Base-by-base conservation (phyloP, 495 filamentous ascomycete species). In the Cetradonia linearis region DNA sequence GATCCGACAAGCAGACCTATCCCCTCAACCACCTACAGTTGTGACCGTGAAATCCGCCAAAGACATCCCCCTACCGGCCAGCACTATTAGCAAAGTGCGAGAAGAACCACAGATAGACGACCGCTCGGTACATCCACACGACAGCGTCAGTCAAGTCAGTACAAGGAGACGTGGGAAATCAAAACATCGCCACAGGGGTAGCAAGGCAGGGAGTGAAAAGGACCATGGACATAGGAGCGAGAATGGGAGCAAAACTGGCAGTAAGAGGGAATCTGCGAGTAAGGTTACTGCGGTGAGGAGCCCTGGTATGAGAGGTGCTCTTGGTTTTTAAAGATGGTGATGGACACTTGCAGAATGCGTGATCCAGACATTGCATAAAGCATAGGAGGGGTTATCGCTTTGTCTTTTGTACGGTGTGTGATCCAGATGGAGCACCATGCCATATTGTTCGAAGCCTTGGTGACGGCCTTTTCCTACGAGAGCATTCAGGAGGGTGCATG, bases 121-220 rank as follows among this genome's bases (percentile, higher is more conserved):
- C 10, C 8, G 56, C 16, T 64, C 70, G 6, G 70, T 86, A 36
- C 78, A 72, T 27, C 84, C 86, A 3, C 79, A 78, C 59, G 86
- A 89, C 66, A 87, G 83, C 65, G 78, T 86, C 48, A 86, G 83
- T 66, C 82, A 83, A 66, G 77, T 85, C 2, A 80, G 78, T 10
- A 81, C 75, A 25, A 77, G 71, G 38, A 65, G 66, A 62, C 62
- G 66, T 20, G 47, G 54, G 18, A 59, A 59, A 31, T 63, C 62
- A 13, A 55, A 58, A 13, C 38, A 47, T 40, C 42, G 49, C 50
- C 46, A 56, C 31, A 36, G 62, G 37, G 11, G 52, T 55, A 57
- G 54, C 20, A 48, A 33, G 33, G 27, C 42, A 28, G 46, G 31
- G 38, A 63, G 59, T 31, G 50, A 52, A 36, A 58, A 30, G 8